phyloP scores from a whole-genome alignment of 306 rosid species.

The Acacia acuminata region DNA sequence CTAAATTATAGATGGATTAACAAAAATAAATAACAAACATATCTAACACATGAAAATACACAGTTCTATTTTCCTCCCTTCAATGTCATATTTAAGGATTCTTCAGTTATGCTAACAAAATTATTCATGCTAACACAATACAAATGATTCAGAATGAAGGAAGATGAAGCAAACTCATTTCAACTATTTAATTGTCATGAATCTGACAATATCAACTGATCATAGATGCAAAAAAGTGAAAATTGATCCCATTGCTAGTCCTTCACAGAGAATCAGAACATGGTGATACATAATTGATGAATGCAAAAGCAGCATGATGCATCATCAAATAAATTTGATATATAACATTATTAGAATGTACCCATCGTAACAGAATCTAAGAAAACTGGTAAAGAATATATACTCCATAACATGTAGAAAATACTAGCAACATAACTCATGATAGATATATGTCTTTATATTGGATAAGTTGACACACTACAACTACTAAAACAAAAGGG shows the following conservation, averaged over 20 bases:
- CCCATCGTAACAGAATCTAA: not conserved
- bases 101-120: not conserved
- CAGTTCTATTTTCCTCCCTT: not conserved
- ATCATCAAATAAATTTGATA: not conserved
- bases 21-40: not conserved
- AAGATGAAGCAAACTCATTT: not conserved
- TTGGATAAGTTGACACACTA: not conserved
- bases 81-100: slow-evolving; percentile 22
- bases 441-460: not conserved
- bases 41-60: not conserved
- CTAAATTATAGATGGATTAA: not conserved
- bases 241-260: not conserved
- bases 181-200: not conserved
- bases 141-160: not conserved
- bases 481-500: slow-evolving; percentile 10
- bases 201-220: not conserved
- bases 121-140: not conserved
- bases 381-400: slow-evolving; percentile 21
- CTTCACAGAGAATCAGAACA: slow-evolving; percentile 8
- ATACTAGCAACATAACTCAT: not conserved
- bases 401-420: not conserved
- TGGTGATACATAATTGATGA: not conserved
- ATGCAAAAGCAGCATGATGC: not conserved
- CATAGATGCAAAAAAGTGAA: not conserved
- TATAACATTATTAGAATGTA: not conserved